A percentile compares a stretch with the other conserved stretches of the same genome.
phyloP scores from a whole-genome alignment of 768 basidiomycete species.

The Leccinum disarticulatum region DNA sequence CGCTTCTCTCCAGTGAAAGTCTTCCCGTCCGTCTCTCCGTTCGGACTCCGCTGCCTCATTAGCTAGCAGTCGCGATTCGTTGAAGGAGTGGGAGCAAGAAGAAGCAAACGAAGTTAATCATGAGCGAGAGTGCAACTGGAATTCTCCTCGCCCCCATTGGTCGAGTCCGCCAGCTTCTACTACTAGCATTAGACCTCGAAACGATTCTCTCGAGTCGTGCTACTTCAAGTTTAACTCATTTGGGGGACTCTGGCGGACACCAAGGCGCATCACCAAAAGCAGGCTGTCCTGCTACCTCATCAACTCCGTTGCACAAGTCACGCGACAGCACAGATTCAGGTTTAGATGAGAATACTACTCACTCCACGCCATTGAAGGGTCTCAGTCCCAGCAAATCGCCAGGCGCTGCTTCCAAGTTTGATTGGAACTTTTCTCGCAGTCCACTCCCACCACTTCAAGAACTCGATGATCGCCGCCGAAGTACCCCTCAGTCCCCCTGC shows the following conservation, averaged over 20 bases:
- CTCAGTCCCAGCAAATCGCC: conserved; percentile 18
- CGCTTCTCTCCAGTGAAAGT: conserved; percentile 33
- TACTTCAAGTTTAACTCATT: conserved; percentile 18
- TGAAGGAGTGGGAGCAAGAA: conserved; percentile 32
- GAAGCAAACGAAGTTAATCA: conserved; percentile 38
- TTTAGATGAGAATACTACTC: conserved; percentile 1
- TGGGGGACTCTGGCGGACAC: conserved; percentile 9
- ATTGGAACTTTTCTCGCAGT: conserved; percentile 41
- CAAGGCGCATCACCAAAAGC: conserved; percentile 5
- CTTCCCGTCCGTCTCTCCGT: conserved; percentile 32
- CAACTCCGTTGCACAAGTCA: conserved; percentile 3
- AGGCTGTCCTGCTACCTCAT: not conserved
- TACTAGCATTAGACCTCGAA: conserved; percentile 1
- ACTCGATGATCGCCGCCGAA: conserved; percentile 27
- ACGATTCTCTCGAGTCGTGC: conserved; percentile 14
- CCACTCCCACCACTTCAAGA: conserved; percentile 41
- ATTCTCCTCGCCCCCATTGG: conserved; percentile 62
- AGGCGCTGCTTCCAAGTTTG: conserved; percentile 33
- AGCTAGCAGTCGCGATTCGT: conserved; percentile 35
- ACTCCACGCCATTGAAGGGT: not conserved
- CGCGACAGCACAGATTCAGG: conserved; percentile 2
- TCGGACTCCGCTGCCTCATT: conserved; percentile 46
- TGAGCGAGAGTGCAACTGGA: conserved; percentile 69
- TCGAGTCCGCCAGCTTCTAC: conserved; percentile 22
- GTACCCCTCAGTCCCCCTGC: conserved; percentile 23